Evolutionary conservation across 805 yeast genomes (phyloP).

Genomic region (Ogataea saltuana): DNA sequence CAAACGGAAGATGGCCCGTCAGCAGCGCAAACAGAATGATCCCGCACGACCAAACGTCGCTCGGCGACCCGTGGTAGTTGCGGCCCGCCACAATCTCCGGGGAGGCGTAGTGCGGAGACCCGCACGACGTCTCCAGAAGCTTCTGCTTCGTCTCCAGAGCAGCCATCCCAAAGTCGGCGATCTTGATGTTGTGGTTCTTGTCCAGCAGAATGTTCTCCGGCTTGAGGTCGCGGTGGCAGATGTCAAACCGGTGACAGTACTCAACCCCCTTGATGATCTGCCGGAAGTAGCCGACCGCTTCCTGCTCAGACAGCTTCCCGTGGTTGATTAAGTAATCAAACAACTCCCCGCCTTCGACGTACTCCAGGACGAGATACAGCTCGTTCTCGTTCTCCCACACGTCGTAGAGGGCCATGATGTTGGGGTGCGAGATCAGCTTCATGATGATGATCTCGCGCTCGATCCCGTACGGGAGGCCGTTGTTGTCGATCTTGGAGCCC

Average conservation of each 20-base stretch:
- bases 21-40: conserved; percentile 75
- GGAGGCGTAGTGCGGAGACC: conserved; percentile 87
- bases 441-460: conserved; percentile 96
- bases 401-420: conserved; percentile 89
- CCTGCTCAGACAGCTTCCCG: conserved; percentile 70
- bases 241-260: conserved; percentile 78
- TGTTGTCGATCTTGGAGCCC: conserved; percentile 29
- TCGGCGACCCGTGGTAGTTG: conserved; percentile 79
- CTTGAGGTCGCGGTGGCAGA: conserved; percentile 79
- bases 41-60: conserved; percentile 90
- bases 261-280: conserved; percentile 79
- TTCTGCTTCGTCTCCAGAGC: conserved; percentile 73
- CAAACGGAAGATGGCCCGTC: conserved; percentile 82
- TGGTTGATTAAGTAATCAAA: conserved; percentile 71
- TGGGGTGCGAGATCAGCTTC: conserved; percentile 93
- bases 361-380: conserved; percentile 73
- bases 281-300: conserved; percentile 73
- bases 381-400: conserved; percentile 98
- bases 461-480: conserved; percentile 87
- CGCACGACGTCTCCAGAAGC: conserved; percentile 77
- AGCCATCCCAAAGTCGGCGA: conserved; percentile 91
- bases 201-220: conserved; percentile 78
- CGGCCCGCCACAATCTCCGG: conserved; percentile 83
- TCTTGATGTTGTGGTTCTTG: conserved; percentile 62
- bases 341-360: conserved; percentile 86